Base-by-base conservation (phyloP, 164 flowering plant genomes). In the Aristolochia fimbriata region DNA sequence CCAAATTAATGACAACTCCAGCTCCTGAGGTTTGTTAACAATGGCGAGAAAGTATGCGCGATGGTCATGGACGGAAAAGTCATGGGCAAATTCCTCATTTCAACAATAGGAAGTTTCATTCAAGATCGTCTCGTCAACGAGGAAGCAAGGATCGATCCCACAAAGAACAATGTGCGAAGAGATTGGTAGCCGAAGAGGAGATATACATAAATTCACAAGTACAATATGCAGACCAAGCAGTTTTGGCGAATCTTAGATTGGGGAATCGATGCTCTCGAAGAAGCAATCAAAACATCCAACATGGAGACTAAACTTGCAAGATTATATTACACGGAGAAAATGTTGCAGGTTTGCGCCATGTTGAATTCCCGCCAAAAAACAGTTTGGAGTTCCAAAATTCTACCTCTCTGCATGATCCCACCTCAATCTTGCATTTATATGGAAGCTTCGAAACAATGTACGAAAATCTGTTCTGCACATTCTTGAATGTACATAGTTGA, bases 211-310 rank as follows among this genome's bases (percentile, higher is more conserved):
- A 19, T n/a, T 43, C 53, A 0, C 86, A 80, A 59, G 80, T 87
- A 24, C 64, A 77, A 16, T 87, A 84, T 73, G 77, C 94, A 10
- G 94, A 87, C 61, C 94, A 87, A 57, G 90, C 90, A 19, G 88
- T 87, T 11, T 59, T 82, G 31, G 94, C 94, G 0, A 86, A 86
- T 65, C 59, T n/a, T 87, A 61, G 94, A 87, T 63, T 87, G 94
- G 94, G 94, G 94, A 4, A 87, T 87, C 33, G 94, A 87, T 55
- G 90, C 90, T 30, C 85, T 87, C 37, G 94, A 87, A 73, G 94
- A 87, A 68, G 90, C 94, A 7, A 81, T 83, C 45, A 65, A 69
- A 65, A 86, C 94, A 0, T 78, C 84, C 24, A 84, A 84, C 58
- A 63, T 70, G 23, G 94, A 87, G 62, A 78, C 90, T 7, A 87